Evolutionary conservation across 163 green algal species (phyloP).

Genomic region (Volvox carteri): DNA sequence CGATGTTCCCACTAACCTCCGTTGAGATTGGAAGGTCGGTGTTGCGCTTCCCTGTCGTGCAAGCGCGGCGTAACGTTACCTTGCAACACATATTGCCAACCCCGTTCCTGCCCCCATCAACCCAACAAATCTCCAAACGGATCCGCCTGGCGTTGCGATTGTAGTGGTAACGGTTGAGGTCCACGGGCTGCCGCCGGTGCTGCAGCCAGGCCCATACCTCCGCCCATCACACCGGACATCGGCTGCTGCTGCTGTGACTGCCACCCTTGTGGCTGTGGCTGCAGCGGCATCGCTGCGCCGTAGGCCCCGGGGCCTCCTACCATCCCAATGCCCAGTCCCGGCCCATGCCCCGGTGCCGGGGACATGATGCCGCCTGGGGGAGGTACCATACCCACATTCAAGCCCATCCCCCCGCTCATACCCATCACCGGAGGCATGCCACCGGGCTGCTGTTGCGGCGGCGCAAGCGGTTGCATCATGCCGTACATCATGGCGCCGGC

Average conservation of each 20-base stretch:
- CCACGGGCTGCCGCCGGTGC: neutral
- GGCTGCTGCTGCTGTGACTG: neutral
- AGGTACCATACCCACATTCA: no score
- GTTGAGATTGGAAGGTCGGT: no score
- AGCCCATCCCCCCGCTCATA: neutral
- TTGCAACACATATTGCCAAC: no score
- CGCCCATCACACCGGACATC: neutral
- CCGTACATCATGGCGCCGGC: neutral
- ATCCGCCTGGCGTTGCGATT: constrained; percentile 3
- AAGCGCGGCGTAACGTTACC: no score
- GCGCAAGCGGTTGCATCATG: neutral
- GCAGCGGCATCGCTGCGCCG: neutral
- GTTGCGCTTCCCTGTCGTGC: no score
- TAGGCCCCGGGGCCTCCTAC: neutral
- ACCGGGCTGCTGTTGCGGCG: neutral
- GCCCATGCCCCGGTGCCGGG: no score
- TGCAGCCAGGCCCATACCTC: neutral
- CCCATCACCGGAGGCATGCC: neutral
- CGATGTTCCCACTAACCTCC: no score
- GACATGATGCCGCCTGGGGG: no score
- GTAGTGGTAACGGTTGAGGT: neutral
- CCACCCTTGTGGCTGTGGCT: neutral
- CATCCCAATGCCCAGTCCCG: neutral
- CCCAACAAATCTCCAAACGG: constrained; percentile 53
- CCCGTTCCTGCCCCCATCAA: no score